Conservation (phyloP, 2,329 filamentous ascomycete species). For the Trichoderma gracile region DNA sequence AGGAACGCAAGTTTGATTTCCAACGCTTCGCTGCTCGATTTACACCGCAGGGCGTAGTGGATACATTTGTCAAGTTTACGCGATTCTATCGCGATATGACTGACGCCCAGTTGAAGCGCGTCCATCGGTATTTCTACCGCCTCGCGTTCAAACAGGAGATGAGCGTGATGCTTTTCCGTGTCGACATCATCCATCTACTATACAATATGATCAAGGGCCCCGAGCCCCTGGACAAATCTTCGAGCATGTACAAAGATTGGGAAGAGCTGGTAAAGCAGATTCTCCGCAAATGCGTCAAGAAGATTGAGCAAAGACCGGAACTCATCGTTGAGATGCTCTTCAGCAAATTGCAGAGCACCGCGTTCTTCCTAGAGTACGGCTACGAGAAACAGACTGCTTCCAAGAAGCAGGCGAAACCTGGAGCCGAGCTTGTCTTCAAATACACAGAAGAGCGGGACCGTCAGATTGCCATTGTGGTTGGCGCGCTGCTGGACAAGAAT, state of each 20-base stretch:
- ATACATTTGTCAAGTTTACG: slow-evolving; percentile 82
- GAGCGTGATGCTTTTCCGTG: slow-evolving; percentile 81
- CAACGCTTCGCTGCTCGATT: slow-evolving; percentile 79
- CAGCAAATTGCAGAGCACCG: slow-evolving; percentile 81
- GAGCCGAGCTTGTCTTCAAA: slow-evolving; percentile 81
- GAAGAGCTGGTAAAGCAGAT: slow-evolving; percentile 85
- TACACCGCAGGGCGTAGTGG: slow-evolving; percentile 77
- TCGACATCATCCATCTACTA: slow-evolving; percentile 87
- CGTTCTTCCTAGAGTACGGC: slow-evolving; percentile 88
- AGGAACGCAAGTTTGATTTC: slow-evolving; percentile 94
- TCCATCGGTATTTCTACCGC: slow-evolving; percentile 91
- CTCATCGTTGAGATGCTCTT: slow-evolving; percentile 91
- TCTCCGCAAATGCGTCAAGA: slow-evolving; percentile 77
- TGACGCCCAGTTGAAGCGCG: slow-evolving; percentile 79
- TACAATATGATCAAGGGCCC: slow-evolving; percentile 91
- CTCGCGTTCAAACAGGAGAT: slow-evolving; percentile 94
- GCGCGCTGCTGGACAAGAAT: slow-evolving; percentile 76
- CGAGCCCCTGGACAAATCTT: slow-evolving; percentile 67
- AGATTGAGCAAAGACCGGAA: slow-evolving; percentile 81
- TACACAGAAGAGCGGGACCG: slow-evolving; percentile 66
- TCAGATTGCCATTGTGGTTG: slow-evolving; percentile 78
- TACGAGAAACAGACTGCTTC: slow-evolving; percentile 79
- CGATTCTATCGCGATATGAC: slow-evolving; percentile 79
- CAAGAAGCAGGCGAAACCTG: slow-evolving; percentile 63
- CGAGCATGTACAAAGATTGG: slow-evolving; percentile 80